Percentiles rank a stretch among this genome's conserved stretches.
phyloP scores from a whole-genome alignment of 768 basidiomycete genomes.

The Kwoniella shandongensis region DNA sequence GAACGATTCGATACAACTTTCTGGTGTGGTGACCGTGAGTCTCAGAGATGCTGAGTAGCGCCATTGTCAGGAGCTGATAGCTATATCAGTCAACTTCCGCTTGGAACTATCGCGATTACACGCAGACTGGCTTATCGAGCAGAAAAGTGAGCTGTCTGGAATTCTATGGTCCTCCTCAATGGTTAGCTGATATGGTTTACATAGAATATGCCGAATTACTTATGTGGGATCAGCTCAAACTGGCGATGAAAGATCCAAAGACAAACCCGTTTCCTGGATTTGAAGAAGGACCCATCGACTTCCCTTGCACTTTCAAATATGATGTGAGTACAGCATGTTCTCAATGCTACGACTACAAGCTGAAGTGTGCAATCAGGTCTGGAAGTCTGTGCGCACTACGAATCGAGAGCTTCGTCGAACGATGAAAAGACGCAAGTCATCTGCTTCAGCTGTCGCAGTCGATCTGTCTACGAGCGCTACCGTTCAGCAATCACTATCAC shows the following conservation, averaged over 20 bases:
- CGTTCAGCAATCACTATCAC: conserved; percentile 17
- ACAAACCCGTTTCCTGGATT: conserved; percentile 70
- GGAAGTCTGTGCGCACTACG: conserved; percentile 50
- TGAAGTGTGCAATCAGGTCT: conserved; percentile 38
- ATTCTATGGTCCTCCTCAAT: neutral
- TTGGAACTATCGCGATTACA: conserved; percentile 84
- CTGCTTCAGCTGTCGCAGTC: conserved; percentile 8
- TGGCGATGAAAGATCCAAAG: conserved; percentile 67
- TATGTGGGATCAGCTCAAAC: conserved; percentile 82
- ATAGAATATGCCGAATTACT: conserved; percentile 83
- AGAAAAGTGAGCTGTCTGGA: conserved; percentile 61
- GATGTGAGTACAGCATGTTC: conserved; percentile 61
- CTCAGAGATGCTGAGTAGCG: neutral
- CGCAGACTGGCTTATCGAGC: conserved; percentile 88
- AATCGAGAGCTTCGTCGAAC: conserved; percentile 39
- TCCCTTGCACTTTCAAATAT: conserved; percentile 93
- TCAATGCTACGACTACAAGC: too few species aligned
- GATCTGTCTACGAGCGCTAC: conserved; percentile 1
- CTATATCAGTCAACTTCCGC: conserved; percentile 68
- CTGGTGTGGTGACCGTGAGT: conserved; percentile 72
- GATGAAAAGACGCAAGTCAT: conserved; percentile 23
- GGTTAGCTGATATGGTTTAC: conserved; percentile 24
- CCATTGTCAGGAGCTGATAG: neutral
- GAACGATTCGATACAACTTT: conserved; percentile 88
- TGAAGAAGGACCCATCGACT: conserved; percentile 73